phyloP scores from a whole-genome alignment of 331 rosid genomes.

The Ulmus americana region DNA sequence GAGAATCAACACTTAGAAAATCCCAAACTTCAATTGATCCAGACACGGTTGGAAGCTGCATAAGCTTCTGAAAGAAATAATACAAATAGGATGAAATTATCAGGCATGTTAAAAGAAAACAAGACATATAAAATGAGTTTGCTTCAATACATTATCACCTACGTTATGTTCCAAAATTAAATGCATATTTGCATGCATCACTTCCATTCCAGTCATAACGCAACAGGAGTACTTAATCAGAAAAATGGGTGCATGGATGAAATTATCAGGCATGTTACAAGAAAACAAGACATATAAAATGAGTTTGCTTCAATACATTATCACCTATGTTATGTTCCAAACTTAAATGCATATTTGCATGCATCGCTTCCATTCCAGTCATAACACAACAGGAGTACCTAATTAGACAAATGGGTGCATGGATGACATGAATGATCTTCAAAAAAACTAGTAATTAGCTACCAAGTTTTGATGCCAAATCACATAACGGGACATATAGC shows the following conservation, averaged over 20 bases:
- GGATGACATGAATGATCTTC: neutral
- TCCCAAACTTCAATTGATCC: constrained; percentile 99
- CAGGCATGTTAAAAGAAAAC: constrained; percentile 14
- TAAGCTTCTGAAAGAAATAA: constrained; percentile 57
- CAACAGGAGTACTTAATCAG: no score
- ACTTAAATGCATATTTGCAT: neutral
- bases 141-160: no score
- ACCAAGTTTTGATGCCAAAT: neutral
- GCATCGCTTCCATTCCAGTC: neutral
- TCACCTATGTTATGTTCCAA: neutral
- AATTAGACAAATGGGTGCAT: neutral
- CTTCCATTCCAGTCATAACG: no score
- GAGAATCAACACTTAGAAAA: constrained; percentile 98
- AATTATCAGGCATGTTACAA: constrained; percentile 10
- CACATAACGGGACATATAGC: neutral
- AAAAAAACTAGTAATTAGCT: neutral
- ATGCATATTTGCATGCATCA: neutral
- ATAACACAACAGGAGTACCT: neutral
- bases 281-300: neutral
- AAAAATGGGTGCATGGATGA: no score
- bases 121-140: neutral
- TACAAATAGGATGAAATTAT: neutral
- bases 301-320: no score
- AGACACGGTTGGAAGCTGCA: constrained; percentile 88
- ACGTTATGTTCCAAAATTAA: neutral